phyloP scores from a whole-genome alignment of 2,329 filamentous ascomycete genomes.

The Colletotrichum higginsianum region DNA sequence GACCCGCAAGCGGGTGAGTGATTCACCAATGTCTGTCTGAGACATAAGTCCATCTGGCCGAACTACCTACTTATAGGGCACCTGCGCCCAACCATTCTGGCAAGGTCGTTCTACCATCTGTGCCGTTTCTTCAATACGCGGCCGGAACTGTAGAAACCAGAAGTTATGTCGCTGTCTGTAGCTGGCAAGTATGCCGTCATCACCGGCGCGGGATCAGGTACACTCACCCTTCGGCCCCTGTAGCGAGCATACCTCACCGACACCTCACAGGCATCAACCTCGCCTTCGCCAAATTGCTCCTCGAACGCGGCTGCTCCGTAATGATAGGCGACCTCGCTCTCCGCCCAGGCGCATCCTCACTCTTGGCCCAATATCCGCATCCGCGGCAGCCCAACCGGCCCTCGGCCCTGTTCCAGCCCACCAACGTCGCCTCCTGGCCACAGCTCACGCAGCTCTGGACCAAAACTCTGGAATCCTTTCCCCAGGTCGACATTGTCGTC shows the following conservation, averaged over 20 bases:
- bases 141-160: not conserved
- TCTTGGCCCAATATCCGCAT: conserved; percentile 52
- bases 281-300: conserved; percentile 52
- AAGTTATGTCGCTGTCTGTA: conserved; percentile 44
- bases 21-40: not conserved
- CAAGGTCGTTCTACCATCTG: not conserved
- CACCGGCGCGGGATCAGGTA: conserved; percentile 47
- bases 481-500: conserved; percentile 54
- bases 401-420: conserved; percentile 53
- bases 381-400: conserved; percentile 42
- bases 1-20: not conserved
- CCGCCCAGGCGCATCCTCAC: conserved; percentile 51
- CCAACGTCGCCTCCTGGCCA: conserved; percentile 55
- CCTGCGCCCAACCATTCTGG: not conserved
- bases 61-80: conserved; percentile 5
- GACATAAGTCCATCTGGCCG: not conserved
- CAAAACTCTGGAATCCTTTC: conserved; percentile 48
- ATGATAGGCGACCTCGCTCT: conserved; percentile 55
- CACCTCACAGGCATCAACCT: conserved; percentile 54
- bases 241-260: not conserved
- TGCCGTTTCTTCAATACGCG: too few species aligned
- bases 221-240: not conserved
- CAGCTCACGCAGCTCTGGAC: conserved; percentile 52
- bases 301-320: conserved; percentile 54
- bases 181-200: conserved; percentile 47